These are phyloP conservation scores for Colletotrichum echinochloae DNA, from an alignment of 2,329 filamentous ascomycete genomes.

Conservation along the genomic window DNA sequence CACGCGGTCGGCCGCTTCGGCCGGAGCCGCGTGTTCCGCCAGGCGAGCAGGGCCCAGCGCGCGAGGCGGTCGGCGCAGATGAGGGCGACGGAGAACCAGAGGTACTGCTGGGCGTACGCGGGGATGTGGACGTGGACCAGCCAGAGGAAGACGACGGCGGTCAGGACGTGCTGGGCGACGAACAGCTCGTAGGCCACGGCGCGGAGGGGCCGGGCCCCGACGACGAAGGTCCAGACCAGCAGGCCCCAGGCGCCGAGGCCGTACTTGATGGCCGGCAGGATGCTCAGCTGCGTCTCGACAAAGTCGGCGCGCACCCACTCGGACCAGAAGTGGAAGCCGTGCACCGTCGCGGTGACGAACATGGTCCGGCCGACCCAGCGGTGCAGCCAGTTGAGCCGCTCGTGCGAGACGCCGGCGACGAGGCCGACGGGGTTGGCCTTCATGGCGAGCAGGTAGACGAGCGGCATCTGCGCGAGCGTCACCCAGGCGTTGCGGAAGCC, in stretches of 20 bases:
- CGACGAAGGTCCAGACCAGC: constrained; percentile 73
- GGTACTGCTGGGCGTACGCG: constrained; percentile 66
- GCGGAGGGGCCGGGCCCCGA: constrained; percentile 72
- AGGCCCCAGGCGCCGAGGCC: constrained; percentile 76
- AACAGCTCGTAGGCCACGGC: constrained; percentile 78
- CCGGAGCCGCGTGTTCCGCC: constrained; percentile 63
- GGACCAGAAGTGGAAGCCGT: constrained; percentile 76
- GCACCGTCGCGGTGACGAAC: constrained; percentile 75
- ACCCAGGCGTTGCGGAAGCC: constrained; percentile 78
- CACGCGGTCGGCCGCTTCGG: constrained; percentile 57
- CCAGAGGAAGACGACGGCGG: constrained; percentile 72
- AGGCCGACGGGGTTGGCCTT: constrained; percentile 71
- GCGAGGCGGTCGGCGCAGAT: constrained; percentile 72
- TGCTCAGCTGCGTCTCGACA: constrained; percentile 67
- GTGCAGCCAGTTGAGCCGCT: constrained; percentile 79
- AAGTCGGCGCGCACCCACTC: constrained; percentile 73
- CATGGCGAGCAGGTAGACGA: constrained; percentile 72
- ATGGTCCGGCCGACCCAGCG: constrained; percentile 78
- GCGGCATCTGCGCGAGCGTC: constrained; percentile 71
- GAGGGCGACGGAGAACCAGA: constrained; percentile 75
- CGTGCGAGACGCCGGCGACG: constrained; percentile 73
- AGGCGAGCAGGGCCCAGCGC: constrained; percentile 60
- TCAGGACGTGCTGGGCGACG: constrained; percentile 74
- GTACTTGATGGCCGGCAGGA: constrained; percentile 67
- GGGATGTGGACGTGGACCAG: constrained; percentile 74